phyloP scores from a whole-genome alignment of 2,329 filamentous ascomycete genomes.

The Fusarium sp. region DNA sequence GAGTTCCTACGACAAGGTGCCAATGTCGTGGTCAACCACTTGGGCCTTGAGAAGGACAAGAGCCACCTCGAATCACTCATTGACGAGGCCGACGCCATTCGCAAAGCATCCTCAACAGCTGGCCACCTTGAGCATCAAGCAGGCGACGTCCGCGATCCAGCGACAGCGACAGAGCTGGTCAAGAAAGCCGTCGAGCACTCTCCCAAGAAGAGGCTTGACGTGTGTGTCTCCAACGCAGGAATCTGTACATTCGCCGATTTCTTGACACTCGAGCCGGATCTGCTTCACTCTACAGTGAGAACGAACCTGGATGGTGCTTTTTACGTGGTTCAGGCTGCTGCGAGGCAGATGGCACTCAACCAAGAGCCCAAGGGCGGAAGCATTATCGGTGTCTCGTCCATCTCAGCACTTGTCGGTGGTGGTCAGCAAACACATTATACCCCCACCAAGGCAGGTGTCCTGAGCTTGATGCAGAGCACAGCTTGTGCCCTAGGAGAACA shows the following conservation, averaged over 20 bases:
- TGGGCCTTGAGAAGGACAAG: constrained; percentile 68
- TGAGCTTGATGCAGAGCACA: constrained; percentile 85
- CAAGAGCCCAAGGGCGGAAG: constrained; percentile 77
- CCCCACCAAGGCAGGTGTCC: constrained; percentile 85
- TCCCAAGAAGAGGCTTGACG: constrained; percentile 68
- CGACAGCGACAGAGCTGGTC: constrained; percentile 78
- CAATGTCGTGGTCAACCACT: constrained; percentile 83
- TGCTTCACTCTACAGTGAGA: constrained; percentile 77
- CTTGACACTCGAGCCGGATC: constrained; percentile 76
- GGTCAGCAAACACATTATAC: constrained; percentile 87
- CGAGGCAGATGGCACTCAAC: constrained; percentile 78
- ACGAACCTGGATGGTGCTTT: constrained; percentile 93
- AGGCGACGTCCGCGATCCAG: constrained; percentile 82
- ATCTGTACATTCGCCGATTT: constrained; percentile 92
- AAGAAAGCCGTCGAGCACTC: constrained; percentile 69
- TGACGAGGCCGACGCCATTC: constrained; percentile 63
- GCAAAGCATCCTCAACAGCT: constrained; percentile 56
- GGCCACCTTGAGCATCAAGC: constrained; percentile 74
- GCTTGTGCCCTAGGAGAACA: constrained; percentile 83
- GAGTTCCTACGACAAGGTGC: constrained; percentile 83
- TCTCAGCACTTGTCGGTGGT: constrained; percentile 82
- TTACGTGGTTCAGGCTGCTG: constrained; percentile 86
- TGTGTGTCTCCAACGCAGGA: constrained; percentile 91
- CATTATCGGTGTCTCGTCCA: constrained; percentile 82
- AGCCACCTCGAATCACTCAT: constrained; percentile 66